Evolutionary conservation across 345 rosid genomes (phyloP).

Genomic region (Arabidopsis suecica): DNA sequence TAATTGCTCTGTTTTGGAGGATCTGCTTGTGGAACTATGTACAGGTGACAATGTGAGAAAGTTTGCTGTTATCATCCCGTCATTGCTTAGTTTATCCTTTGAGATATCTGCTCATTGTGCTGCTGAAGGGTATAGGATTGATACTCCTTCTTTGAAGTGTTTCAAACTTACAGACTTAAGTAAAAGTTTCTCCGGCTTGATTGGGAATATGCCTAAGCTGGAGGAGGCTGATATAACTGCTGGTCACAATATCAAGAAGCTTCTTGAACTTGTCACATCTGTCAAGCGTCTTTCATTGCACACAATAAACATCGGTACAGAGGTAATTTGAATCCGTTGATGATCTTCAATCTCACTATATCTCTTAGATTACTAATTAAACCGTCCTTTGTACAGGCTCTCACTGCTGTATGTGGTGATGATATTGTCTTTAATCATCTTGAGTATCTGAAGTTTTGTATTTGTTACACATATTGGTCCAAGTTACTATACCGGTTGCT

Average conservation of each 20-base stretch:
- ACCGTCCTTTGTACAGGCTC: background rate
- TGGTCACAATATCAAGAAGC: background rate
- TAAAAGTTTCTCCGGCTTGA: background rate
- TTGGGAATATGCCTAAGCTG: background rate
- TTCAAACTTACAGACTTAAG: background rate
- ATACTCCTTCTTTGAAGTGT: constrained; percentile 9
- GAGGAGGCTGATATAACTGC: background rate
- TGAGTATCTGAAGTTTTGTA: too few relatives aligned
- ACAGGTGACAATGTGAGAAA: background rate
- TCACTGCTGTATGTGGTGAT: too few relatives aligned
- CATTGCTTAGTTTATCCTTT: background rate
- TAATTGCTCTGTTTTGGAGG: background rate
- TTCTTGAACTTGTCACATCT: background rate
- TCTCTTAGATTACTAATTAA: background rate
- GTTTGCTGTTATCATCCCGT: background rate
- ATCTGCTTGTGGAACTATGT: background rate
- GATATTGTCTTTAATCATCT: too few relatives aligned
- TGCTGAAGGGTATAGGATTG: background rate
- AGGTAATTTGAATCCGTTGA: background rate
- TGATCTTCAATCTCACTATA: background rate
- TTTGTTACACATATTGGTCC: too few relatives aligned
- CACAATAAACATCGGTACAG: background rate
- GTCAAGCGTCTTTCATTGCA: background rate
- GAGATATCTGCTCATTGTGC: background rate
- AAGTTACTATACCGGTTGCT: too few relatives aligned